phyloP scores from a whole-genome alignment of 495 filamentous ascomycete species.

The Talaromyces stipitatus region DNA sequence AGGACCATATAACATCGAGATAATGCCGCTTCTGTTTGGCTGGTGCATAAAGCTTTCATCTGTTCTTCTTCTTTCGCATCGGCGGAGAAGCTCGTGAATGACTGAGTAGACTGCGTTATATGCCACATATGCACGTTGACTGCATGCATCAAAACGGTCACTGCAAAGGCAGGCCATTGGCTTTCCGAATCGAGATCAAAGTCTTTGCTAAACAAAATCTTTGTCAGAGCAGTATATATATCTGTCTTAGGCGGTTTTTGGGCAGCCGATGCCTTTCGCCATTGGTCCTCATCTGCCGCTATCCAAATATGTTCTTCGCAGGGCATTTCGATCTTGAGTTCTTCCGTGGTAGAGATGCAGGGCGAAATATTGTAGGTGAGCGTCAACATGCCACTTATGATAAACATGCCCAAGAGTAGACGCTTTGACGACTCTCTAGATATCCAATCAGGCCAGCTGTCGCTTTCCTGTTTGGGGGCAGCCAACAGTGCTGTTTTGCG shows the following conservation, averaged over 20 bases:
- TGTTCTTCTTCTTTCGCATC: conserved; percentile 6
- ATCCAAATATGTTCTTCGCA: conserved; percentile 1
- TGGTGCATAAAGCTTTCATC: conserved; percentile 7
- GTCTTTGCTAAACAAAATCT: conserved; percentile 6
- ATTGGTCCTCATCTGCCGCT: conserved; percentile 1
- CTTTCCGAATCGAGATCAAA: conserved; percentile 2
- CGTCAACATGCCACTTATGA: conserved; percentile 7
- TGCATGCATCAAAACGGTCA: conserved; percentile 8
- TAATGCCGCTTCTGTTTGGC: conserved; percentile 5
- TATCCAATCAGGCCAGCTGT: conserved; percentile 3
- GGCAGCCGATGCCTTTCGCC: conserved; percentile 1
- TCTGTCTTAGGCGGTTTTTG: not conserved
- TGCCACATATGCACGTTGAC: conserved; percentile 10
- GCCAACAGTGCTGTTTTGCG: conserved; percentile 2
- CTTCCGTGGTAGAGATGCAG: conserved; percentile 4
- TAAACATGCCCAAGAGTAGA: conserved; percentile 8
- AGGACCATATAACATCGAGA: conserved; percentile 4
- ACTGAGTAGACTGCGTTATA: conserved; percentile 9
- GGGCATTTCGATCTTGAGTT: conserved; percentile 7
- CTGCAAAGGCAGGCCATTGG: conserved; percentile 7
- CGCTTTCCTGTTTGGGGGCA: not conserved
- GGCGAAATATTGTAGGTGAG: conserved; percentile 6
- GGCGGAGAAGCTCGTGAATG: conserved; percentile 6
- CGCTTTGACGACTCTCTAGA: conserved; percentile 6
- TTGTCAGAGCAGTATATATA: conserved; percentile 2